Evolutionary conservation across 2,329 filamentous ascomycete species (phyloP), one percentile per base, ranked within the genome.

Genomic region (Hyphodiscus sp.): DNA sequence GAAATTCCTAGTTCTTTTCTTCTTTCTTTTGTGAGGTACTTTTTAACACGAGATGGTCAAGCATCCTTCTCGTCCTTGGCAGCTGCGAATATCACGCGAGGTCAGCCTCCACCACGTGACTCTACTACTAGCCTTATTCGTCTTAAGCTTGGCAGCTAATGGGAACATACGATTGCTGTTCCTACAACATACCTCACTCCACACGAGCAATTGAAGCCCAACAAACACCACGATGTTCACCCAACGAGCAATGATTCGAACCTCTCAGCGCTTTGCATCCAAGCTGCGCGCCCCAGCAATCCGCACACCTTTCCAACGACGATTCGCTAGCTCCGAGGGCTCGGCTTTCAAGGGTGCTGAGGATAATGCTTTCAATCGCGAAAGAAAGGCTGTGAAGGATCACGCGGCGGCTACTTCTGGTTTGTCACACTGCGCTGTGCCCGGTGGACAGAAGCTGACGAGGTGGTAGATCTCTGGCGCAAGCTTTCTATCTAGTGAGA

Each of bases 401-500:
- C 94, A 99, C 74, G 94, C 94, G 68, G 83, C 79, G 63, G 80
- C 81, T 68, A 94, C 89, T 63, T 87, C 86, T 73, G 86, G 91
- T 96, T 70, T 71, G 87, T 81, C 52, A 19, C 3, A 20, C 4
- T 41, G 30, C 4, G 11, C 29, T 18, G 41, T 15, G 30, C 19
- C 9, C 38, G 23, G 18, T 16, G 9, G n/a, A 18, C 33, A 16
- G 47, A 50, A 43, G 57, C 71, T 76, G 63, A 76, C 68, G 8
- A 63, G 60, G 55, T 54, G 56, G 60, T 51, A 96, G 92, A 90
- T 68, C 83, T 96, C 68, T 99, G 94, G 94, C 85, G 83, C 74
- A 97, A 95, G 81, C 86, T 97, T 67, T 94, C 90, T 61, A 80
- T 96, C 79, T 97, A 89, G 91, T 96, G 89, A 75, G 88, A 53